phyloP scores from a whole-genome alignment of 495 filamentous ascomycete species.

The Talaromyces liani region DNA sequence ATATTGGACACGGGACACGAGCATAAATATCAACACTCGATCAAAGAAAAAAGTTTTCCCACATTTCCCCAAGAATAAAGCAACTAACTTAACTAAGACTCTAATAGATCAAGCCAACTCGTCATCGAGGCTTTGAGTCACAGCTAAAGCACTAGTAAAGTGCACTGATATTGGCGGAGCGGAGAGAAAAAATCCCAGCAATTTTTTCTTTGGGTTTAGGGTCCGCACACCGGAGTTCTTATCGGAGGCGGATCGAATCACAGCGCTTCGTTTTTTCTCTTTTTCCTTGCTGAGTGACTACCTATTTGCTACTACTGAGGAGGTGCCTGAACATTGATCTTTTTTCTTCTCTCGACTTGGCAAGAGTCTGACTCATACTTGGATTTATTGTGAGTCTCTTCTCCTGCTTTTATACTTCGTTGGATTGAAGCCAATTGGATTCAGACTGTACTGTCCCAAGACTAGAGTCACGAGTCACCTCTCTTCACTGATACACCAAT shows the following conservation, averaged over 20 bases:
- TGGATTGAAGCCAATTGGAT: neutral
- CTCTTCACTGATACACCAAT: neutral
- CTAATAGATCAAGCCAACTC: neutral
- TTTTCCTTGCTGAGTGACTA: neutral
- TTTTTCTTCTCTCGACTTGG: neutral
- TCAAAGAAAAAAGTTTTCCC: neutral
- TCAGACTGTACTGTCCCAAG: neutral
- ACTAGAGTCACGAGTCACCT: neutral
- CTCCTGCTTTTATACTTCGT: neutral
- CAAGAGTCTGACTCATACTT: neutral
- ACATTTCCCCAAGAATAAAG: neutral
- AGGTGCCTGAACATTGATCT: too few relatives aligned
- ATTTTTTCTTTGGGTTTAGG: neutral
- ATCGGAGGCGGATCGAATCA: slow-evolving; percentile 14
- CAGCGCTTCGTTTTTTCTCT: neutral
- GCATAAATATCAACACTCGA: neutral
- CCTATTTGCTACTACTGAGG: too few relatives aligned
- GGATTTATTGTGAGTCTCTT: neutral
- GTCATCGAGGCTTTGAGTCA: neutral
- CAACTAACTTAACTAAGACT: neutral
- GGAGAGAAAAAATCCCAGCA: slow-evolving; percentile 4
- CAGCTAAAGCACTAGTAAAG: too few relatives aligned
- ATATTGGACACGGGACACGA: neutral
- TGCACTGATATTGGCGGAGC: neutral
- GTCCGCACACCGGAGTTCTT: slow-evolving; percentile 27